Evolutionary conservation across 2,329 filamentous ascomycete species (phyloP), one percentile per base, ranked within the genome.

Genomic region (Colletotrichum abscissum): DNA sequence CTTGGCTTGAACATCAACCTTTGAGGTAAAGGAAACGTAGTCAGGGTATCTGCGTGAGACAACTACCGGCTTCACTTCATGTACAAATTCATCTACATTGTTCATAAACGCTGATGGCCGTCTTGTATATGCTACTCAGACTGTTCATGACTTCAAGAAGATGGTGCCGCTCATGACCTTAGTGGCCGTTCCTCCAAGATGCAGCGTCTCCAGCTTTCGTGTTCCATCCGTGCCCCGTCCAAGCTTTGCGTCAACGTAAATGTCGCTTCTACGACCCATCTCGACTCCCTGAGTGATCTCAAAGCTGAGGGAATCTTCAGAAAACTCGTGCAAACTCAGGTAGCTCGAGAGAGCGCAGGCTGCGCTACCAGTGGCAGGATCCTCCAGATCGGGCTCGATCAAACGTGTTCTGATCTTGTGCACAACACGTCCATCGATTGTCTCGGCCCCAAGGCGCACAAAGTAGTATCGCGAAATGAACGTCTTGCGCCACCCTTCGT

Each of bases 331-430:
- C 64, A 88, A 78, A 5, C 87, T 84, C 73, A 93, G 81, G 77
- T 89, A 92, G 67, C 86, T 83, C 24, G 84, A 83, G 75, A 93
- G 80, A 8, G 88, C 88, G 78, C 87, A 87, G 5, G 91, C 90
- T 35, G 91, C 91, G 72, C 89, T 91, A 0, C 92, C 92, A 0
- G 90, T 92, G 0, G 89, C 90, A 2, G 90, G 87, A 77, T 93
- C 92, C 78, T 92, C 88, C 22, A 88, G 78, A 1, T 77, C 77
- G 0, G 79, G 76, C 72, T 84, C 83, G 16, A 93, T 85, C 90
- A 94, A 92, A 62, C 92, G 86, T 11, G 91, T 88, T 64, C 90
- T 85, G 26, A 93, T 77, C 38, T 76, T 78, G 38, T 74, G 72
- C 35, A 67, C 68, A 11, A 24, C 38, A 16, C 46, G 56, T 0